Evolutionary conservation across 2,329 filamentous ascomycete species (phyloP), one percentile per base, ranked within the genome.

Genomic region (Aspergillus phoenicis): DNA sequence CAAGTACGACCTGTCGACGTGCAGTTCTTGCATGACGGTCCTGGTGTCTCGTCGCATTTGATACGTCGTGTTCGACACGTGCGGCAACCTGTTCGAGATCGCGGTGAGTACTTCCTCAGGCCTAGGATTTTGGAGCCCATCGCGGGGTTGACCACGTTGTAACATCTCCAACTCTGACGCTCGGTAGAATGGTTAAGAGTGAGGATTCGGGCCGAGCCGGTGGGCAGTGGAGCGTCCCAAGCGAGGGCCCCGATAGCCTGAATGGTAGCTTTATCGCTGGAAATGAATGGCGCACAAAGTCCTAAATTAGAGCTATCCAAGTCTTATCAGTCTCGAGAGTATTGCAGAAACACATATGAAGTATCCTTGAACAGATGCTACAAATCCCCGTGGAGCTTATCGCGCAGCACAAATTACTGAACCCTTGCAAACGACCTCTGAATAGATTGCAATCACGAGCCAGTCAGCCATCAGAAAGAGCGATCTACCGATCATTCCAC

Each of bases 1-100:
- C 77, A 79, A 45, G 70, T 69, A 2, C 76, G 73, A 13, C 75
- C 75, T 1, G 76, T 77, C 8, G 65, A 72, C 4, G 64, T 60
- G 62, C 77, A 79, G 22, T 73, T 73, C 15, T 68, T 61, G 61
- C 77, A 79, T 26, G 64, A 66, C 11, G 73, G 74, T 22, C 41
- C 41, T 10, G 68, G 70, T 3, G 62, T 62, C 61, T 78, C 75
- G 53, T 78, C 75, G 52, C 66, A 68, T 33, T 68, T 68, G 17
- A 68, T 36, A n/a, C 58, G 59, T 13, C 57, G 45, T 6, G 51
- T 24, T 13, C 30, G 54, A 28, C 57, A 62, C 2, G 57, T 62
- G 7, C 56, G 60, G n/a, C 60, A 62, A 8, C 60, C 60, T 3
- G 45, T 59, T n/a, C 57, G 36, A 8, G 57, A 53, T 20, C 53